Evolutionary conservation across 768 basidiomycete species (phyloP).

Genomic region (Tulasnella sp.): DNA sequence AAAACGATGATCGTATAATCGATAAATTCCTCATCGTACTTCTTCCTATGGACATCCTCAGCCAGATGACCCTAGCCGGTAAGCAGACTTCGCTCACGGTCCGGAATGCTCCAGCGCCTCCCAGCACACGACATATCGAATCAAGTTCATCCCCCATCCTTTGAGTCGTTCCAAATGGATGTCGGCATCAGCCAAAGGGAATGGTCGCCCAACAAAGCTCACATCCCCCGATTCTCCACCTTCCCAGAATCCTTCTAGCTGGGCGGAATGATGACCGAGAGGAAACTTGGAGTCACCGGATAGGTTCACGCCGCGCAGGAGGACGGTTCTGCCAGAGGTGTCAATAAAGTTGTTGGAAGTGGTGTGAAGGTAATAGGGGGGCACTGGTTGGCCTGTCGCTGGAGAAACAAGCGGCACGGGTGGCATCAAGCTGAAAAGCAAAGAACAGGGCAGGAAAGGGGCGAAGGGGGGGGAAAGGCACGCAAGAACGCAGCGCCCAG

Average conservation of each 20-base stretch:
- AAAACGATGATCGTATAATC: conserved; percentile 33
- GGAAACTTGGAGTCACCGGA: conserved; percentile 32
- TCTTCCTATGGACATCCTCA: conserved; percentile 23
- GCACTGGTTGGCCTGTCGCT: conserved; percentile 11
- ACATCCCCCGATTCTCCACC: conserved; percentile 28
- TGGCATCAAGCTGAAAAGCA: background rate
- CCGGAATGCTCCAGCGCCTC: conserved; percentile 35
- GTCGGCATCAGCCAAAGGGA: conserved; percentile 30
- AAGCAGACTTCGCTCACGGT: conserved; percentile 28
- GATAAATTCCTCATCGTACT: conserved; percentile 34
- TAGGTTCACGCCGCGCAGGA: conserved; percentile 37
- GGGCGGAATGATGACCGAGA: conserved; percentile 26
- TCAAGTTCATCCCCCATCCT: conserved; percentile 34
- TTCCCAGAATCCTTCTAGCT: conserved; percentile 31
- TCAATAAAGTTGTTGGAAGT: conserved; percentile 21
- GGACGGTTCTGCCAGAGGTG: conserved; percentile 24
- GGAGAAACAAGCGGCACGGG: background rate
- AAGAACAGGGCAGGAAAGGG: too few species aligned
- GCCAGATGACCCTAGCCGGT: background rate
- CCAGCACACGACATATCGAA: conserved; percentile 35
- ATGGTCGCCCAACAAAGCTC: conserved; percentile 32
- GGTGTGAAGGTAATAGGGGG: conserved; percentile 8
- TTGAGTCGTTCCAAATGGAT: conserved; percentile 31
- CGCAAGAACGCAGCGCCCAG: too few species aligned
- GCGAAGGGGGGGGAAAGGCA: too few species aligned